Conservation (phyloP, 805 yeast genomes). For the Debaryomyces prosopidis region DNA sequence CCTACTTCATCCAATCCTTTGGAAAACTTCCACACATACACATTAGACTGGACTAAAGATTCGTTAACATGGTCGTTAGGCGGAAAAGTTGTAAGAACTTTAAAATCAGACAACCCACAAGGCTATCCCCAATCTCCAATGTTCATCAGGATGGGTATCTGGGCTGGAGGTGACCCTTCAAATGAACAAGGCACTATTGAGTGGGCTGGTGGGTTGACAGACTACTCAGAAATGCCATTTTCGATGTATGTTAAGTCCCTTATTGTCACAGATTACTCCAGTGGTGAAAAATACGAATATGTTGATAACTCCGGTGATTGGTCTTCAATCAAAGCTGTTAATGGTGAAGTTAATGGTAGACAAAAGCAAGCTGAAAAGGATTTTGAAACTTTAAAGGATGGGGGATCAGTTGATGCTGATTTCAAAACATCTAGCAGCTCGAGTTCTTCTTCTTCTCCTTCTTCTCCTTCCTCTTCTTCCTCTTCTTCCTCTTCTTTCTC, state of each 20-base stretch:
- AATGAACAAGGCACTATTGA: constrained; percentile 69
- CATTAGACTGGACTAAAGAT: constrained; percentile 80
- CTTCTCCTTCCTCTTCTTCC: constrained; percentile 2
- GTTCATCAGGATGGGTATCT: constrained; percentile 64
- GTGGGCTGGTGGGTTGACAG: constrained; percentile 81
- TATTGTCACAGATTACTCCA: constrained; percentile 67
- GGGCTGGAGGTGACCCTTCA: constrained; percentile 81
- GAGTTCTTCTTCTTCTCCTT: background rate
- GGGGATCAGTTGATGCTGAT: constrained; percentile 24
- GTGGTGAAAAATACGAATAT: constrained; percentile 60
- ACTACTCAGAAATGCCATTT: constrained; percentile 67
- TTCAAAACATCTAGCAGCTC: constrained; percentile 1
- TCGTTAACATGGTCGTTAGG: constrained; percentile 70
- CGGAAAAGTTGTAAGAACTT: constrained; percentile 65
- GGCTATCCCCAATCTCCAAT: constrained; percentile 95
- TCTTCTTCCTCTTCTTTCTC: constrained; percentile 13
- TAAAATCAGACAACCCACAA: constrained; percentile 50
- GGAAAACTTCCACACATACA: constrained; percentile 67
- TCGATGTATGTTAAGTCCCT: constrained; percentile 61
- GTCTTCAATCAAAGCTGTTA: constrained; percentile 56
- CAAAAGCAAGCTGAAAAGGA: constrained; percentile 38
- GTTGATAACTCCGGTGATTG: constrained; percentile 57
- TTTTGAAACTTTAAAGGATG: constrained; percentile 32
- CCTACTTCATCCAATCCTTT: constrained; percentile 54
- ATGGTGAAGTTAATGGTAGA: constrained; percentile 66